Conservation (phyloP, 1,139 yeast genomes). For the Pichia sp. region DNA sequence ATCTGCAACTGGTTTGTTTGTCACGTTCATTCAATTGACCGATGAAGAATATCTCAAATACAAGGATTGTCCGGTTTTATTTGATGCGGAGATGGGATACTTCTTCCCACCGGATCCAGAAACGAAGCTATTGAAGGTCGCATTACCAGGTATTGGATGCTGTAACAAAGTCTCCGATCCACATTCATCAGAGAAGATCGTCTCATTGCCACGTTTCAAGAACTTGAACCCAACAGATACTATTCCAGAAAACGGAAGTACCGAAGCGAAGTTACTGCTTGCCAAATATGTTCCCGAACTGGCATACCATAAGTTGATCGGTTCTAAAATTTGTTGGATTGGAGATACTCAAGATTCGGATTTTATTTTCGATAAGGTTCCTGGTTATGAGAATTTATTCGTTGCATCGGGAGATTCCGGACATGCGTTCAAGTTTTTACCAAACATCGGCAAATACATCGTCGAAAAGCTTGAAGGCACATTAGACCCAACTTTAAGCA, state of each 20-base stretch:
- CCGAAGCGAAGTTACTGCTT: slow-evolving; percentile 31
- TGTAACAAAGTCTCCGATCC: slow-evolving; percentile 32
- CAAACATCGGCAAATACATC: slow-evolving; percentile 43
- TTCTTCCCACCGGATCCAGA: slow-evolving; percentile 47
- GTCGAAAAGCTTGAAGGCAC: slow-evolving; percentile 30
- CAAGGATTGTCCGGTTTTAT: slow-evolving; percentile 37
- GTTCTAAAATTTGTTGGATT: slow-evolving; percentile 45
- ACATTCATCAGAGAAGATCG: slow-evolving; percentile 17
- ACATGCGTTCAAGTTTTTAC: slow-evolving; percentile 43
- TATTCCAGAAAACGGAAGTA: slow-evolving; percentile 36
- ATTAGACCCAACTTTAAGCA: slow-evolving; percentile 24
- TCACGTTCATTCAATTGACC: slow-evolving; percentile 36
- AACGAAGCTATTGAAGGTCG: slow-evolving; percentile 39
- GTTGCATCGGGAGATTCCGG: slow-evolving; percentile 43
- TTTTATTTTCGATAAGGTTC: slow-evolving; percentile 42
- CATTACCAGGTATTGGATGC: slow-evolving; percentile 39
- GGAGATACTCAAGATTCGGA: slow-evolving; percentile 43
- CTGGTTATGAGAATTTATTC: slow-evolving; percentile 31
- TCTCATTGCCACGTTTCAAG: slow-evolving; percentile 35
- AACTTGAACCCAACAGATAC: slow-evolving; percentile 35
- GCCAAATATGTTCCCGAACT: slow-evolving; percentile 38
- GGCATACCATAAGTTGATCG: slow-evolving; percentile 36
- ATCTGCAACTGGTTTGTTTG: slow-evolving; percentile 39
- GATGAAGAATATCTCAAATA: slow-evolving; percentile 31
- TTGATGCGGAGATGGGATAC: slow-evolving; percentile 46